Base-by-base conservation (phyloP, 2,329 filamentous ascomycete species). In the Trichophyton equinum region DNA sequence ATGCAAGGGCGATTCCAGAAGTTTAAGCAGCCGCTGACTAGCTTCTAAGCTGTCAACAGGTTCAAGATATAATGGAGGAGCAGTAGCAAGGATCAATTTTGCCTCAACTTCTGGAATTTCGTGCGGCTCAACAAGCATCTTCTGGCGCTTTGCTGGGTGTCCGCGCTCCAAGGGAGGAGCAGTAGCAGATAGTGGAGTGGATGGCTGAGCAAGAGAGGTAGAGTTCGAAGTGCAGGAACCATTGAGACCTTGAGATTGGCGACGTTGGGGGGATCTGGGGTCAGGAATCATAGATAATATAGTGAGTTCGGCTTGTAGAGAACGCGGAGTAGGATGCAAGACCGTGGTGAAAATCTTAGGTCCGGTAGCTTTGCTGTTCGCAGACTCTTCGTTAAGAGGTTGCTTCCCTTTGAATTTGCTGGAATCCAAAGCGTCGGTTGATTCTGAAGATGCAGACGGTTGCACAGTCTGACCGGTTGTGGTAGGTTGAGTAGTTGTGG, bases 291-390 rank as follows among this genome's bases (percentile, higher is more conserved):
- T 84, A 1, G 87, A 85, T 67, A 92, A 86, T 56, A 94, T 80
- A 47, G 85, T 79, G 57, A 96, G 79, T 70, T 97, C 92, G 58
- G 82, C 81, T 62, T 91, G 82, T 57, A 89, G 76, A 20, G 85
- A 90, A 65, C 90, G 82, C 2, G 84, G 78, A 0, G 94, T 97
- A 2, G 92, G 91, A 63, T 90, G 88, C 15, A 99, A 80, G 4
- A 97, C 92, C 1, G 88, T 81, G 0, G 90, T 96, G 65, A 80
- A 85, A 13, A 92, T 77, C 64, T 81, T 86, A 2, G 85, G 82
- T 64, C 77, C 77, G 4, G 76, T 70, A 4, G 70, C 64, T 13
- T 71, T 63, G 62, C 72, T 69, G 3, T 81, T 78, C 3, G 79
- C 77, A 74, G 81, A 81, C 64, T 80, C 83, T 64, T 85, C 20